Conservation (phyloP, 805 yeast genomes). For the Sugiyamaella qingdaonensis region DNA sequence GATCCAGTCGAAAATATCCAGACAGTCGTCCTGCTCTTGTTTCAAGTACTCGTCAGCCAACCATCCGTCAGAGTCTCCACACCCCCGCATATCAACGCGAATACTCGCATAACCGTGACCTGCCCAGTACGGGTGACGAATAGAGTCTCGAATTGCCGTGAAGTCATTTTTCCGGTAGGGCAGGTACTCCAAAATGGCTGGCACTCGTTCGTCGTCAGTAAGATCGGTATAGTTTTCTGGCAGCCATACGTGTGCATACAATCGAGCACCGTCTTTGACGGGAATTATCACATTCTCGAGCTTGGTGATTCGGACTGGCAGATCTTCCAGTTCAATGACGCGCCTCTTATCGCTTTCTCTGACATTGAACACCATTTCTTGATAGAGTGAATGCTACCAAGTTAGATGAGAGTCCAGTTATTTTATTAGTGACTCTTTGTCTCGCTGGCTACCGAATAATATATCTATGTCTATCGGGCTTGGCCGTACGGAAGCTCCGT, state of each 20-base stretch:
- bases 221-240: constrained; percentile 35
- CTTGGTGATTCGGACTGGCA: constrained; percentile 34
- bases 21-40: constrained; percentile 44
- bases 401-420: too few relatives aligned
- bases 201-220: constrained; percentile 28
- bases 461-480: too few relatives aligned
- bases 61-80: constrained; percentile 42
- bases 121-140: constrained; percentile 45
- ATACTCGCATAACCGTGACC: constrained; percentile 45
- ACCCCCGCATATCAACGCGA: constrained; percentile 46
- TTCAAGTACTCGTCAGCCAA: constrained; percentile 40
- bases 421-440: too few relatives aligned
- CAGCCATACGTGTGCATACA: constrained; percentile 44
- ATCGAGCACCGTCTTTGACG: constrained; percentile 37
- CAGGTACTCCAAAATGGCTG: constrained; percentile 42
- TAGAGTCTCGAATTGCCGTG: constrained; percentile 43
- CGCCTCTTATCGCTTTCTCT: constrained; percentile 32
- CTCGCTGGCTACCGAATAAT: too few relatives aligned
- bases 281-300: constrained; percentile 37
- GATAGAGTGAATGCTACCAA: too few relatives aligned
- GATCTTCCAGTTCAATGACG: neutral
- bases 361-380: constrained; percentile 45
- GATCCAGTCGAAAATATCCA: constrained; percentile 44
- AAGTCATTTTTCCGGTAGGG: constrained; percentile 45
- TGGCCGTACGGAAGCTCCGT: too few relatives aligned